These are phyloP conservation scores for Botryotinia globosa DNA, from an alignment of 2,329 filamentous ascomycete genomes.

Conservation along the genomic window DNA sequence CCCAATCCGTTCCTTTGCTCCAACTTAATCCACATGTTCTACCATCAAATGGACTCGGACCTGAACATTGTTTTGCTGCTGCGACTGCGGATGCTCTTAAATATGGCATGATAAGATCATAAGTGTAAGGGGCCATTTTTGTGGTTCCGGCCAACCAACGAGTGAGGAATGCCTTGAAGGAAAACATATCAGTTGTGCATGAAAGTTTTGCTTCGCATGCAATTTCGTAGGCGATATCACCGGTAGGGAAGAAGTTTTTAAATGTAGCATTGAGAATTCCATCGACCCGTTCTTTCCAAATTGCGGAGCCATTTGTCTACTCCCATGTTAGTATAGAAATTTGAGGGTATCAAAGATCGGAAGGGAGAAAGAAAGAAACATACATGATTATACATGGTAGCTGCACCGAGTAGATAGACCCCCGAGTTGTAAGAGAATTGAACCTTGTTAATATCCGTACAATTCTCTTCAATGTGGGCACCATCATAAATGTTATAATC, in stretches of 20 bases:
- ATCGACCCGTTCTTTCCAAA: slow-evolving; percentile 41
- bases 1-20: slow-evolving; percentile 47
- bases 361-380: slow-evolving; percentile 44
- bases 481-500: slow-evolving; percentile 59
- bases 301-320: slow-evolving; percentile 39
- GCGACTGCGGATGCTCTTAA: slow-evolving; percentile 52
- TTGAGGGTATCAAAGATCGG: slow-evolving; percentile 42
- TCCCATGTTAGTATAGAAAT: background rate
- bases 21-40: slow-evolving; percentile 61
- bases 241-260: slow-evolving; percentile 43
- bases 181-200: slow-evolving; percentile 62
- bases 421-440: slow-evolving; percentile 72
- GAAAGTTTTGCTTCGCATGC: slow-evolving; percentile 53
- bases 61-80: slow-evolving; percentile 57
- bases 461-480: slow-evolving; percentile 45
- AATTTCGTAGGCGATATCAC: slow-evolving; percentile 55
- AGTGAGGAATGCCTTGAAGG: slow-evolving; percentile 64
- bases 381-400: slow-evolving; percentile 50
- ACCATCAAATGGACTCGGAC: slow-evolving; percentile 46
- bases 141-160: slow-evolving; percentile 58
- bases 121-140: slow-evolving; percentile 58
- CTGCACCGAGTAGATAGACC: slow-evolving; percentile 56
- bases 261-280: slow-evolving; percentile 40
- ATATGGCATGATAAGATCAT: slow-evolving; percentile 50
- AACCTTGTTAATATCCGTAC: slow-evolving; percentile 52